Evolutionary conservation across 768 basidiomycete species (phyloP), one percentile per base, ranked within the genome.

Genomic region (Mycena rosella): DNA sequence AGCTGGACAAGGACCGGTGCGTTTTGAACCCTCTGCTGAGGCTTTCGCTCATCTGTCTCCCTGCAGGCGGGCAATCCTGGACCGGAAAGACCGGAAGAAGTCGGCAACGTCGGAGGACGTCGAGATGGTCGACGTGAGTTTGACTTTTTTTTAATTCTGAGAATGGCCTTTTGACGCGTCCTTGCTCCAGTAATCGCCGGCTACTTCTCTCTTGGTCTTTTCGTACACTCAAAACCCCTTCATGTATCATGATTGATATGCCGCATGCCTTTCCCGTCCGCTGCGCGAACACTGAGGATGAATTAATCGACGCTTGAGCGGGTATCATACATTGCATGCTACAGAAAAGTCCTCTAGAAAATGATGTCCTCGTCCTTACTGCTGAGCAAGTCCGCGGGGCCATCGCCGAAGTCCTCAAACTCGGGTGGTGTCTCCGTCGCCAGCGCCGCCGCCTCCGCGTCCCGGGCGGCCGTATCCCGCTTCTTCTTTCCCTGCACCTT

Each of bases 401-500:
- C 81, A 30, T 78, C 80, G 15, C 80, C 79, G 15, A 73, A 78
- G 34, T 74, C 70, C 40, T 80, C 80, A 60, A 76, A 49, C n/a
- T 75, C 75, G 36, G 79, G 75, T 17, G 78, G 76, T 24, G 75
- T 77, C 30, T 82, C 68, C 51, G 69, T 57, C 34, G 75, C 72
- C 40, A 81, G 77, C 40, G 81, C 78, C 22, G 48, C 60, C 51
- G 57, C 69, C 18, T 42, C 18, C 20, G 68, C 73, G 9, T 71
- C 80, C 15, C 74, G 71, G 14, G 80, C 77, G 14, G 89, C 91
- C 10, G 85, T 91, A 69, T 93, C 90, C 60, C 94, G 85, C 80
- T 97, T 97, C 88, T 97, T 98, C 87, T 97, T 98, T 27, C 94
- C 95, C 78, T 98, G 96, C 2, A 98, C 96, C 78, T 98, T 97